phyloP scores from a whole-genome alignment of 148 eudicot genomes.

The Vaccinium myrtillus region DNA sequence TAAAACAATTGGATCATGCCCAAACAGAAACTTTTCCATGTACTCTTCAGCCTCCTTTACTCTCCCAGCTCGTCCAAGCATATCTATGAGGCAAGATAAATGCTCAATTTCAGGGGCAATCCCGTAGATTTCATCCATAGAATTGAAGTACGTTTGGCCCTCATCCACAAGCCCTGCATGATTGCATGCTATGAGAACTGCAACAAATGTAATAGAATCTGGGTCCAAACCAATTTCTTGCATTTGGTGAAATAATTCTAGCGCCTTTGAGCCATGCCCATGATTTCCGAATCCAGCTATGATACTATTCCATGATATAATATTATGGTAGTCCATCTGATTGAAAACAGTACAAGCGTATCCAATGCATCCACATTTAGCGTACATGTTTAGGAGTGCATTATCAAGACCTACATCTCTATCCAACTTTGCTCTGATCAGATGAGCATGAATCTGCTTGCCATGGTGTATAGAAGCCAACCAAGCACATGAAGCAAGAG shows the following conservation, averaged over 20 bases:
- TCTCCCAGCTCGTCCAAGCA: slow-evolving; percentile 53
- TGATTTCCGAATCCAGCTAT: slow-evolving; percentile 57
- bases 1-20: slow-evolving; percentile 40
- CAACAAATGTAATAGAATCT: slow-evolving; percentile 51
- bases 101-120: slow-evolving; percentile 43
- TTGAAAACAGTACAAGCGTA: slow-evolving; percentile 35
- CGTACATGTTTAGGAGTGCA: slow-evolving; percentile 60
- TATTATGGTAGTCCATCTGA: slow-evolving; percentile 31
- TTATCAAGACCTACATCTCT: slow-evolving; percentile 44
- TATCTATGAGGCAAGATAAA: slow-evolving; percentile 58
- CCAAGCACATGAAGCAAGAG: slow-evolving; percentile 48
- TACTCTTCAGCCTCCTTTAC: slow-evolving; percentile 42
- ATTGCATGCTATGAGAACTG: slow-evolving; percentile 54
- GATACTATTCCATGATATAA: slow-evolving; percentile 58
- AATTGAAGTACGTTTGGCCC: slow-evolving; percentile 39
- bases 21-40: slow-evolving; percentile 29
- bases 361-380: slow-evolving; percentile 53
- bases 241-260: slow-evolving; percentile 45
- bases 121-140: slow-evolving; percentile 35
- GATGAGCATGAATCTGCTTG: slow-evolving; percentile 45
- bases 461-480: slow-evolving; percentile 44
- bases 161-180: slow-evolving; percentile 56
- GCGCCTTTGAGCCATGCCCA: slow-evolving; percentile 40
- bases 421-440: slow-evolving; percentile 33
- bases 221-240: slow-evolving; percentile 37